Conservation (phyloP, 2,329 filamentous ascomycete species). For the Talaromyces marneffei region DNA sequence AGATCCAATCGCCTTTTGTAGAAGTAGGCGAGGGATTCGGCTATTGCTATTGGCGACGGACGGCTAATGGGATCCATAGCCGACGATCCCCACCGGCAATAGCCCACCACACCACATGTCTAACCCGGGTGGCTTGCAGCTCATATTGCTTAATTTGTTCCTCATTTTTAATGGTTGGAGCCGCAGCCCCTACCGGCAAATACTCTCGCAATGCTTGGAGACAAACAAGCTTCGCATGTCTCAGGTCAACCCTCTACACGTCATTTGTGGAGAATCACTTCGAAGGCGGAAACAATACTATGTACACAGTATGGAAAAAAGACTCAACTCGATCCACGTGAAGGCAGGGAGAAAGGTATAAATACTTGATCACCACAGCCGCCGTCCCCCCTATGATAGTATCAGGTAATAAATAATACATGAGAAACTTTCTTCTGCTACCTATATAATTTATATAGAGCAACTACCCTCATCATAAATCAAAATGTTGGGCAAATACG, state of each 20-base stretch:
- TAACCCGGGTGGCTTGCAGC: neutral
- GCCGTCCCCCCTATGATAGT: neutral
- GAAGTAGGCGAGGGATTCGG: neutral
- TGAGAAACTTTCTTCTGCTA: neutral
- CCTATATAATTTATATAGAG: no score
- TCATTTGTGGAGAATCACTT: neutral
- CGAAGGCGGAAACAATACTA: neutral
- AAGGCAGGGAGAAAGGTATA: neutral
- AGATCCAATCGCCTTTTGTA: neutral
- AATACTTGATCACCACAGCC: neutral
- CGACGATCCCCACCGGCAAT: neutral
- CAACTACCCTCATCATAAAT: neutral
- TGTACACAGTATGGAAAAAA: no score
- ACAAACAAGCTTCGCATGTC: neutral
- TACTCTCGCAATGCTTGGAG: neutral
- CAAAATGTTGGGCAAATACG: conserved; percentile 24
- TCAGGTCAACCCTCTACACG: neutral
- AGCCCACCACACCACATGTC: neutral
- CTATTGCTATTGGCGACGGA: neutral
- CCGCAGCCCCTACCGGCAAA: neutral
- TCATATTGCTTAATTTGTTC: conserved; percentile 8
- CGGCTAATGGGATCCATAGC: neutral
- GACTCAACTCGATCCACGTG: neutral
- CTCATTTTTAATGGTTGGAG: neutral
- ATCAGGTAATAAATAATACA: no score